Evolutionary conservation across 2,329 filamentous ascomycete genomes (phyloP), one percentile per base, ranked within the genome.

Genomic region (Colletotrichum musae): DNA sequence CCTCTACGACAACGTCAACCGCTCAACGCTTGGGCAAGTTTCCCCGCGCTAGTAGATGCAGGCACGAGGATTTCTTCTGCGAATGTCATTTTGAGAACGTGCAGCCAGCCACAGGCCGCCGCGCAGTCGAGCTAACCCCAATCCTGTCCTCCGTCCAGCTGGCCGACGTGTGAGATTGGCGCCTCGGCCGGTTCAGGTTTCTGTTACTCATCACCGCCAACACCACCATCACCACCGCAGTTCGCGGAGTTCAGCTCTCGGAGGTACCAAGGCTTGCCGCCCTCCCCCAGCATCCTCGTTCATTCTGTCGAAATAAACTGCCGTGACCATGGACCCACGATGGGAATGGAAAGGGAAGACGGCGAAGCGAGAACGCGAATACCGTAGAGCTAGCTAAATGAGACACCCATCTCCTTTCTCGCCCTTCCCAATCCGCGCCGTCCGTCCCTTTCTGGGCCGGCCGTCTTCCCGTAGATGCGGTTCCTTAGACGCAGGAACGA

Each of bases 171-270:
- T 26, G 18, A 52, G 58, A 24, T 28, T 26, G 21, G 58, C 58
- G 47, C 58, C 58, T 36, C 32, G 58, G n/a, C 4, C 39, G 58
- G 24, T 53, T 61, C 58, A 61, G 58, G 58, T 61, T 6, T 24
- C 32, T 36, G 32, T 36, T 36, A 36, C 32, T 36, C 32, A 36
- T 36, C 32, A 36, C 32, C 32, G 10, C 32, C 32, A 36, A 36
- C 32, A 36, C 32, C 32, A 36, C 7, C 6, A 18, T 18, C 18
- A 10, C 32, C 32, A 6, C 32, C 32, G 32, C 32, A 36, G 7
- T 50, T 50, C 18, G n/a, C 6, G 47, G 47, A 50, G 7, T n/a
- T 21, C 9, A n/a, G 9, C 18, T 2, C 12, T 50, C 16, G 13
- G 45, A 7, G 47, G 7, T 36, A 10, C 32, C 7, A 50, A 21